phyloP scores from a whole-genome alignment of 2,329 filamentous ascomycete genomes.

The Curvularia sp. region DNA sequence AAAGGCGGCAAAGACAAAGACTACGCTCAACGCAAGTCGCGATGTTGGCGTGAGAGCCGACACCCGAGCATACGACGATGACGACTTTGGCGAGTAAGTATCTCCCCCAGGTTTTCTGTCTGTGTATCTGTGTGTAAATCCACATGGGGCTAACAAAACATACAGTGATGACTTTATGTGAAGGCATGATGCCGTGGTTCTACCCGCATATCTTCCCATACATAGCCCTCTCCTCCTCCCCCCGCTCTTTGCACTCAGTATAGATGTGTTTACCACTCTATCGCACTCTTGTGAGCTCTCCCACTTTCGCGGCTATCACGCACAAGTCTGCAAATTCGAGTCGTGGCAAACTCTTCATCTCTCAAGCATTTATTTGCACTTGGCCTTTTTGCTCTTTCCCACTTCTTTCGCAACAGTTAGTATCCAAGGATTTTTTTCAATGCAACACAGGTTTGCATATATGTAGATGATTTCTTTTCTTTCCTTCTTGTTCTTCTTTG shows the following conservation, averaged over 20 bases:
- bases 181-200: slow-evolving; percentile 28
- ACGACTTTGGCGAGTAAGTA: slow-evolving; percentile 85
- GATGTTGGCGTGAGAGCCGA: slow-evolving; percentile 67
- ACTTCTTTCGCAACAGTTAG: neutral
- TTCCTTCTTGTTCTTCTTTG: too few relatives aligned
- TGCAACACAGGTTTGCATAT: neutral
- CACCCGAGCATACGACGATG: slow-evolving; percentile 79
- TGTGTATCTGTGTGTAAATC: neutral
- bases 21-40: slow-evolving; percentile 73
- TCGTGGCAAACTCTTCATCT: neutral
- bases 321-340: neutral
- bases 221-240: neutral
- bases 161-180: slow-evolving; percentile 52
- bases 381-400: neutral
- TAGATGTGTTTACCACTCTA: neutral
- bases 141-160: slow-evolving; percentile 27
- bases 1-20: slow-evolving; percentile 96
- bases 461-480: neutral
- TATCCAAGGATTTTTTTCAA: neutral
- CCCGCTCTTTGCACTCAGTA: neutral
- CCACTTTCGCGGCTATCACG: neutral
- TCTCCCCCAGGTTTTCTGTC: too few relatives aligned
- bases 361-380: neutral
- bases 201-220: neutral
- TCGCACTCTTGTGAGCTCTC: neutral